Percentiles rank a stretch among this genome's conserved stretches.
Evolutionary conservation across 2,329 filamentous ascomycete genomes (phyloP).

Genomic region (Talaromyces sp.): DNA sequence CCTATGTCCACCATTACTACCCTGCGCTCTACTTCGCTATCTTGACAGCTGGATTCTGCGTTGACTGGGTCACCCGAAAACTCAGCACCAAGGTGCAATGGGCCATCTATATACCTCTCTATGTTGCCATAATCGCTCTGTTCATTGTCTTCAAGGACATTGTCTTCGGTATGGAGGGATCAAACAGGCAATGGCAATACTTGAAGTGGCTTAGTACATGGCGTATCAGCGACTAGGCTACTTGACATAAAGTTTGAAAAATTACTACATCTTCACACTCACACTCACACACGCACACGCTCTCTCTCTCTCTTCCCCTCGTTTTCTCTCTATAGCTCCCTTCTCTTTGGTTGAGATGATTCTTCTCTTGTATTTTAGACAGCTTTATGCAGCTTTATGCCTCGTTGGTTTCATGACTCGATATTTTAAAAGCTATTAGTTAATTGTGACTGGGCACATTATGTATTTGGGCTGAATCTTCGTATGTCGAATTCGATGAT

Average conservation of each 20-base stretch:
- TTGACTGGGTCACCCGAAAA: slow-evolving; percentile 75
- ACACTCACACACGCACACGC: not conserved
- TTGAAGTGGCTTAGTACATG: slow-evolving; percentile 91
- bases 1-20: slow-evolving; percentile 99
- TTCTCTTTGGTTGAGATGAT: not conserved
- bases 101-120: slow-evolving; percentile 69
- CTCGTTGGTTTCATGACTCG: slow-evolving; percentile 2
- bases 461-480: not conserved
- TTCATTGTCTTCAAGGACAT: slow-evolving; percentile 91
- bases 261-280: not conserved
- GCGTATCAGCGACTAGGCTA: slow-evolving; percentile 67
- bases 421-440: slow-evolving; percentile 4
- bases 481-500: not conserved
- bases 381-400: slow-evolving; percentile 9
- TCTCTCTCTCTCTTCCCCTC: not conserved
- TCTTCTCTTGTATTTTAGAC: slow-evolving; percentile 8
- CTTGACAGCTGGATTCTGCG: slow-evolving; percentile 78
- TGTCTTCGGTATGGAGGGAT: slow-evolving; percentile 91
- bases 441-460: not conserved
- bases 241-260: slow-evolving; percentile 12
- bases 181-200: slow-evolving; percentile 79
- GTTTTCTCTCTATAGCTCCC: not conserved
- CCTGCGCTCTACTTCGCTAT: slow-evolving; percentile 98
- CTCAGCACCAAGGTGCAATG: slow-evolving; percentile 63
- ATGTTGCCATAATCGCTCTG: slow-evolving; percentile 70